Evolutionary conservation across 2,329 filamentous ascomycete species (phyloP), one percentile per base, ranked within the genome.

Genomic region (Lasiodiplodia citricola): DNA sequence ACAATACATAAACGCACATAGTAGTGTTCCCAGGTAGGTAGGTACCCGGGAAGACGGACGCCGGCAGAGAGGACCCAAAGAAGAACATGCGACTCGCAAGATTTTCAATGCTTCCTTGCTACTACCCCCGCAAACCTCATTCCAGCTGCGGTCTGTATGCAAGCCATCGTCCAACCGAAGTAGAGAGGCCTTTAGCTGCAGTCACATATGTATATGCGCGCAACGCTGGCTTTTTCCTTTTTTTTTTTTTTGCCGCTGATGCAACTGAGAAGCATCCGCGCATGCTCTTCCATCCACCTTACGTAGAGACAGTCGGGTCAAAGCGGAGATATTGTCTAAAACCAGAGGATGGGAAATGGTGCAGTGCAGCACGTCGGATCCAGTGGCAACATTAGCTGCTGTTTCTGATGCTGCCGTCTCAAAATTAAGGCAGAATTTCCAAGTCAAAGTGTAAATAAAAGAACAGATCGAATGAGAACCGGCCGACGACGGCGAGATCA

Each of bases 121-220:
- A 28, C 50, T 38, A 10, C 31, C 54, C 35, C 3, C 35, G 14
- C 54, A 18, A 18, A 31, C 28, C 18, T 14, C 52, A 37, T 18
- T 35, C n/a, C 54, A n/a, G 16, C 54, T 38, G 25, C 35, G 16
- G 54, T 25, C 2, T 23, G 16, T 35, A 56, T 56, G 54, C 54
- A 57, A 38, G 54, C 54, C 54, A 57, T 57, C 54, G 31, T 4
- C 52, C 52, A 57, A 38, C 54, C 52, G 23, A 57, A 21, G 28
- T 16, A 37, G 28, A 28, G 18, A 7, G 38, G 35, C 5, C 52
- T 54, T 28, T 25, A 35, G 54, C 47, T 56, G 54, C 54, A 44
- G 54, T 56, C 54, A 56, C 54, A 13, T 56, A 14, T 25, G 28
- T 14, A 21, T 13, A 56, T 37, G 21, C 31, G 54, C 31, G 41